A percentile compares a stretch with the other conserved stretches of the same genome.
phyloP scores from a whole-genome alignment of 163 green algal genomes.

The Coccomyxa subellipsoidea region DNA sequence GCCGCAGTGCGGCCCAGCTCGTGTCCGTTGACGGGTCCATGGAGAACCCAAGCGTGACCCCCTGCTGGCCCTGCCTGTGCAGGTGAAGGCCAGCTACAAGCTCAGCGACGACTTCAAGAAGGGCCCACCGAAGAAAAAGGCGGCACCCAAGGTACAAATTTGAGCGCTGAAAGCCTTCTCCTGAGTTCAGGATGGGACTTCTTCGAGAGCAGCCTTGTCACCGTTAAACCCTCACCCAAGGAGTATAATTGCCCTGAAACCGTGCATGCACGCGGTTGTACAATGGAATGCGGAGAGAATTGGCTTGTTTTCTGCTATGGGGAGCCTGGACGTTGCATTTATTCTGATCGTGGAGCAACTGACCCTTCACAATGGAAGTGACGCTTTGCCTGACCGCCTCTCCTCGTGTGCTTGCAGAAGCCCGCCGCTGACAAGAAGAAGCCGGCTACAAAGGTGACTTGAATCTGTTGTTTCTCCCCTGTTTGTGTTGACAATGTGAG shows the following conservation, averaged over 20 bases:
- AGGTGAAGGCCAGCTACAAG: constrained; percentile 51
- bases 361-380: background rate
- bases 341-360: background rate
- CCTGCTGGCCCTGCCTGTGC: background rate
- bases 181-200: background rate
- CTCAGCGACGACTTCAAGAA: constrained; percentile 41
- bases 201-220: background rate
- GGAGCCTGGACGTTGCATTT: background rate
- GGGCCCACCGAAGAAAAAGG: constrained; percentile 18
- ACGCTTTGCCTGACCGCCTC: background rate
- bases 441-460: background rate
- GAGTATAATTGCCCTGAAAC: background rate
- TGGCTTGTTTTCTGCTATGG: background rate
- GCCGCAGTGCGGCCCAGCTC: background rate
- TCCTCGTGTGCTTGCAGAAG: background rate
- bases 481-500: background rate
- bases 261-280: background rate
- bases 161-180: background rate
- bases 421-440: constrained; percentile 1
- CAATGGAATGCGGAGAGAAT: background rate
- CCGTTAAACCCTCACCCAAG: background rate
- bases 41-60: background rate
- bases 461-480: background rate
- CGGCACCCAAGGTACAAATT: background rate
- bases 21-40: background rate